A percentile compares a stretch with the other conserved stretches of the same genome.
These are phyloP conservation scores for Prunus davidiana DNA, from an alignment of 306 rosid genomes.

Conservation along the genomic window DNA sequence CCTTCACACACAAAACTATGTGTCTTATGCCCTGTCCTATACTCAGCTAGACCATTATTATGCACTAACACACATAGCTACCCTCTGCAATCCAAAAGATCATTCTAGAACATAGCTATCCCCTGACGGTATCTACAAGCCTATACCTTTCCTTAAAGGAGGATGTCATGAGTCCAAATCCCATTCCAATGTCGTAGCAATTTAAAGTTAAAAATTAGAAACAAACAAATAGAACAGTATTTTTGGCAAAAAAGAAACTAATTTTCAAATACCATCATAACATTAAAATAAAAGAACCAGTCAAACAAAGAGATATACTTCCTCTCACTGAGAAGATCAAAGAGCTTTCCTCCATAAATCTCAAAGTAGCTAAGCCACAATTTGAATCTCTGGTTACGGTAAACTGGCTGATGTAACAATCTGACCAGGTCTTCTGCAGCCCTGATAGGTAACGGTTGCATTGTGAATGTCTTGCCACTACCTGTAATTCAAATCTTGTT, in stretches of 20 bases:
- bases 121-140: background rate
- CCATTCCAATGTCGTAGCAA: background rate
- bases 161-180: background rate
- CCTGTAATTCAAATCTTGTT: constrained; percentile 49
- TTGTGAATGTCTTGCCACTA: constrained; percentile 94
- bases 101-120: background rate
- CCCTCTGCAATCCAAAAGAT: background rate
- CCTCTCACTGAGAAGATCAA: constrained; percentile 92
- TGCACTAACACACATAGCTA: constrained; percentile 1
- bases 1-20: background rate
- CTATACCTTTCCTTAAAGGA: background rate
- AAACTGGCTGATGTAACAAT: constrained; percentile 74
- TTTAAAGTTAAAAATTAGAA: background rate
- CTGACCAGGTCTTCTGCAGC: constrained; percentile 89
- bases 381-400: constrained; percentile 88
- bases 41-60: background rate
- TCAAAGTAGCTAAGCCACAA: constrained; percentile 99
- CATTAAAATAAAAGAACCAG: background rate
- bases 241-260: background rate
- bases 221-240: background rate
- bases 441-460: constrained; percentile 96
- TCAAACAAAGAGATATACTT: constrained; percentile 41
- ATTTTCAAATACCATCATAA: background rate
- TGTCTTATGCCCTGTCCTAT: background rate
- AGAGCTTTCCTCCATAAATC: constrained; percentile 95